Base-by-base conservation (phyloP, 345 rosid genomes). In the Clarkia xantiana region DNA sequence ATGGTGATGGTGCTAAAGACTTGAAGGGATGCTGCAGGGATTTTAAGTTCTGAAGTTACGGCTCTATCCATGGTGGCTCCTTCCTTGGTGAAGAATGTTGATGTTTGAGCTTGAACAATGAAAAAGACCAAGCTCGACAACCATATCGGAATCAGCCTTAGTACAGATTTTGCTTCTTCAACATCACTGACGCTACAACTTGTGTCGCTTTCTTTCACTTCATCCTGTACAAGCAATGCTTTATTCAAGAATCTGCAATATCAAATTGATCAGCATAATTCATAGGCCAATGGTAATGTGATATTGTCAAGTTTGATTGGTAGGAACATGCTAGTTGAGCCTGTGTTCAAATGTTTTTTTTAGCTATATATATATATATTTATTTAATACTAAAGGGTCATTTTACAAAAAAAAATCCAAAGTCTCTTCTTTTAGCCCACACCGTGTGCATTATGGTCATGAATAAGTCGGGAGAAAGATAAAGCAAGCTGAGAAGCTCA, bases 51-150 rank as follows among this genome's bases (percentile, higher is more conserved):
- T 25, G 52, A 2, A 44, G 70, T 41, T 22, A 80, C 48, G 55
- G 71, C 44, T 60, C 81, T 71, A 62, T 77, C 77, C 79, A 77
- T 53, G 0, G 83, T 75, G 40, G 64, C 72, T 46, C 83, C 87
- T 67, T 76, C 80, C 63, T 72, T 80, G 14, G 78, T 74, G 36
- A 76, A 80, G 63, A 80, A 74, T n/a, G 83, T 76, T 20, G 79
- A 45, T 7, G 73, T 54, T n/a, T 80, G 87, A 19, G 77, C 77
- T 45, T 17, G 64, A 48, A 72, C 77, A 52, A 77, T 49, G 16
- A 75, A 79, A 63, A 67, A 80, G 0, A 67, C 57, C 61, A 80
- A 55, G 62, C 74, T 49, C 49, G 80, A 57, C 40, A 61, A 47
- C 81, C 87, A 74, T 40, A 80, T 67, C 22, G 79, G 87, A 42